A percentile compares a stretch with the other conserved stretches of the same genome.
These are phyloP conservation scores for Sugiyamaella neomexicana DNA, from an alignment of 1,139 yeast species.

Conservation along the genomic window DNA sequence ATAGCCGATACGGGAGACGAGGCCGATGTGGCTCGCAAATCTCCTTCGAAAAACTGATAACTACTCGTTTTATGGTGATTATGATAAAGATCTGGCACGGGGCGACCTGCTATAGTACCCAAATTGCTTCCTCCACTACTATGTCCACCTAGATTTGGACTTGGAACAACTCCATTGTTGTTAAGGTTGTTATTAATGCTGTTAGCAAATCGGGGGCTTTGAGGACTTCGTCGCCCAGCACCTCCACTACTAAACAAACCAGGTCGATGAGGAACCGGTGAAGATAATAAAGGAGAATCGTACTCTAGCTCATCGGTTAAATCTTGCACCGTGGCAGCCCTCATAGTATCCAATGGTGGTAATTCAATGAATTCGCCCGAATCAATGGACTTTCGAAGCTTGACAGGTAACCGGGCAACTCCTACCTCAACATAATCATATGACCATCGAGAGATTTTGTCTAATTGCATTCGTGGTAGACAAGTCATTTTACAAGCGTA, in stretches of 20 bases:
- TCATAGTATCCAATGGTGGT: conserved; percentile 27
- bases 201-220: conserved; percentile 5
- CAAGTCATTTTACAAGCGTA: conserved; percentile 69
- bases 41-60: conserved; percentile 26
- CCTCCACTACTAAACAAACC: background rate
- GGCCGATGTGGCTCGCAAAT: conserved; percentile 30
- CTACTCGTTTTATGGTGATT: conserved; percentile 27
- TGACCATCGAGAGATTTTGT: conserved; percentile 82
- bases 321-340: conserved; percentile 12
- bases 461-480: conserved; percentile 66
- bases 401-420: conserved; percentile 31
- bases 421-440: conserved; percentile 51
- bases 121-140: conserved; percentile 8
- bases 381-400: conserved; percentile 39
- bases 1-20: conserved; percentile 25
- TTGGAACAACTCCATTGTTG: background rate
- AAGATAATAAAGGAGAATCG: conserved; percentile 14
- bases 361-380: conserved; percentile 33
- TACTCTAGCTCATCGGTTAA: conserved; percentile 5
- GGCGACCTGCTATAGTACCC: conserved; percentile 1
- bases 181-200: background rate
- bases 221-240: conserved; percentile 5
- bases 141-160: background rate
- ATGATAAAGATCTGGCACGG: conserved; percentile 13
- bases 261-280: conserved; percentile 16